Evolutionary conservation across 179 eudicot species (phyloP).

Genomic region (Corrigiola litoralis): DNA sequence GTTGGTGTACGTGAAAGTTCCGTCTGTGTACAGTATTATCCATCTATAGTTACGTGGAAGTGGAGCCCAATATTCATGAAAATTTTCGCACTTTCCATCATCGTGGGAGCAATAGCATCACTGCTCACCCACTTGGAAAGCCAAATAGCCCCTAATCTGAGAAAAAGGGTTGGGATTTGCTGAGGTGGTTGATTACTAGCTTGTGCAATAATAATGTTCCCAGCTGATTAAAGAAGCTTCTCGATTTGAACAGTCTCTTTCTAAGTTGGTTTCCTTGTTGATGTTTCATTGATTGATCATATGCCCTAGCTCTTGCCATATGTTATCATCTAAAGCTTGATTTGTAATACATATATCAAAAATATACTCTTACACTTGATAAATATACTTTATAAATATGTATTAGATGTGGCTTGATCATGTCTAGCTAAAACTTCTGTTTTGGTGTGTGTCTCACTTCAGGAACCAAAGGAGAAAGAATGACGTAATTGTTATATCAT

Average conservation of each 20-base stretch:
- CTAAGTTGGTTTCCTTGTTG: too few species aligned
- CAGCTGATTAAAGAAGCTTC: too few species aligned
- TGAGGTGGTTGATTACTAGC: background rate
- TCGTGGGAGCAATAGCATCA: background rate
- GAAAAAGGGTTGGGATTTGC: background rate
- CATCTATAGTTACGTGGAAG: background rate
- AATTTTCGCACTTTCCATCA: background rate
- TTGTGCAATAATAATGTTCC: background rate
- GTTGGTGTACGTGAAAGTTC: background rate
- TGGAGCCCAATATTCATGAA: background rate
- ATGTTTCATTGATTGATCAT: background rate
- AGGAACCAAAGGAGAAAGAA: too few species aligned
- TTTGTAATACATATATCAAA: too few species aligned
- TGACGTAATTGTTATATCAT: too few species aligned
- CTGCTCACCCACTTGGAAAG: background rate
- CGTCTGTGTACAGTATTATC: constrained; percentile 1
- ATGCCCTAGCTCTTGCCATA: too few species aligned
- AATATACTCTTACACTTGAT: too few species aligned
- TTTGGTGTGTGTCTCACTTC: too few species aligned
- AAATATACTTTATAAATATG: too few species aligned
- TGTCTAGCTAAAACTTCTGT: too few species aligned
- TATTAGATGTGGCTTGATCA: too few species aligned
- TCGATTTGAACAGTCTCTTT: background rate
- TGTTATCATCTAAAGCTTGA: too few species aligned
- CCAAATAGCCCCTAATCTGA: background rate